Conservation (phyloP, 2,329 filamentous ascomycete genomes). For the Beauveria sp. region DNA sequence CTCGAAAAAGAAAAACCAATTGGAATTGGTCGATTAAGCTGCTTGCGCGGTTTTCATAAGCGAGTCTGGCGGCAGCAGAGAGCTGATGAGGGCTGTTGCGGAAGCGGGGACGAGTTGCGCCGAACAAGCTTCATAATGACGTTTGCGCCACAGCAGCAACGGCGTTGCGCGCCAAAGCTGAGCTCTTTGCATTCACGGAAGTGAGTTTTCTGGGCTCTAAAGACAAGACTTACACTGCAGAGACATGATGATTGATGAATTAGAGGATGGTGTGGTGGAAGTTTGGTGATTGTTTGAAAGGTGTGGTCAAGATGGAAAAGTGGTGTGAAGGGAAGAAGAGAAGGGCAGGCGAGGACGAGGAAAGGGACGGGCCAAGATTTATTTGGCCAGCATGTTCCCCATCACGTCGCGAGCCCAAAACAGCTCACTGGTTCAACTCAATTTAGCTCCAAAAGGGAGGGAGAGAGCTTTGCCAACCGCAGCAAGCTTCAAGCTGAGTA, state of each 20-base stretch:
- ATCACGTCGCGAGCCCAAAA: neutral
- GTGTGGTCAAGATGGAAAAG: neutral
- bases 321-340: slow-evolving; percentile 13
- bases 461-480: neutral
- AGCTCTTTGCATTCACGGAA: neutral
- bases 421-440: slow-evolving; percentile 1
- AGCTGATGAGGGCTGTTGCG: neutral
- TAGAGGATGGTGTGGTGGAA: neutral
- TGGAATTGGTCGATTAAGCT: too few relatives aligned
- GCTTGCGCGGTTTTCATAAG: too few relatives aligned
- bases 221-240: slow-evolving; percentile 44
- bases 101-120: neutral
- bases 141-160: neutral
- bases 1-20: too few relatives aligned
- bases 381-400: neutral
- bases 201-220: neutral
- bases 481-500: neutral
- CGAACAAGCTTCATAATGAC: slow-evolving; percentile 2
- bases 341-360: neutral
- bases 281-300: neutral
- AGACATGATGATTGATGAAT: slow-evolving; percentile 41
- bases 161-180: neutral
- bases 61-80: neutral
- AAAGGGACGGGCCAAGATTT: slow-evolving; percentile 5
- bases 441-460: neutral